Evolutionary conservation across 2,329 filamentous ascomycete genomes (phyloP), one percentile per base, ranked within the genome.

Genomic region (Fusarium euwallaceae): DNA sequence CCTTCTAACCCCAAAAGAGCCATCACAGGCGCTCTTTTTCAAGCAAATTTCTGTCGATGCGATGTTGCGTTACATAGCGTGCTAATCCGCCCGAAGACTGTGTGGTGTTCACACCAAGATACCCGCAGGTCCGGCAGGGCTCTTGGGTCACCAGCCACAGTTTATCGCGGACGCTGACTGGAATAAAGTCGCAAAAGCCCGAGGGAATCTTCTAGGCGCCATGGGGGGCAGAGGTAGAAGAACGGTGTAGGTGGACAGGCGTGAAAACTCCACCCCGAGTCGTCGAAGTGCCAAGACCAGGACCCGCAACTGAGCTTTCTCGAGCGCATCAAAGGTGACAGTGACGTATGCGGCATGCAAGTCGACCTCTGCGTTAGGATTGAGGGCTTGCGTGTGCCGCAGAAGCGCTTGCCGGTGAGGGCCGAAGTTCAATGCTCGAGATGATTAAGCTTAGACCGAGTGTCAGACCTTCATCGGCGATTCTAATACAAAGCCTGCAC

Each of bases 81-180:
- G 45, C 64, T 27, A 72, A 69, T 70, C 61, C 61, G 51, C 64
- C 68, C 71, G 29, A 62, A 71, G 63, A 55, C 56, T 63, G 61
- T 24, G 45, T 69, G 64, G 67, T 74, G 71, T 72, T 65, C 67
- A 71, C 67, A 71, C 70, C 71, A 67, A 61, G 70, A 64, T 73
- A 71, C 53, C 71, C 61, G 71, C 48, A 65, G 61, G 61, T 37
- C 45, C 61, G 16, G 16, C 64, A 61, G 41, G 29, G 67, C 55
- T 74, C 67, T 22, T 68, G 20, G 70, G 56, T 51, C 58, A 62
- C 64, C 41, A 71, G 71, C 60, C 71, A 73, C 71, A 71, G 36
- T 48, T 51, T 39, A 45, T 68, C 36, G 20, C 29, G 22, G 45
- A 68, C 24, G 36, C 48, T 51, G 34, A 36, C 29, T 53, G 34